A percentile compares a stretch with the other conserved stretches of the same genome.
phyloP scores from a whole-genome alignment of 2,329 filamentous ascomycete genomes.

The Gliomastix tumulicola region DNA sequence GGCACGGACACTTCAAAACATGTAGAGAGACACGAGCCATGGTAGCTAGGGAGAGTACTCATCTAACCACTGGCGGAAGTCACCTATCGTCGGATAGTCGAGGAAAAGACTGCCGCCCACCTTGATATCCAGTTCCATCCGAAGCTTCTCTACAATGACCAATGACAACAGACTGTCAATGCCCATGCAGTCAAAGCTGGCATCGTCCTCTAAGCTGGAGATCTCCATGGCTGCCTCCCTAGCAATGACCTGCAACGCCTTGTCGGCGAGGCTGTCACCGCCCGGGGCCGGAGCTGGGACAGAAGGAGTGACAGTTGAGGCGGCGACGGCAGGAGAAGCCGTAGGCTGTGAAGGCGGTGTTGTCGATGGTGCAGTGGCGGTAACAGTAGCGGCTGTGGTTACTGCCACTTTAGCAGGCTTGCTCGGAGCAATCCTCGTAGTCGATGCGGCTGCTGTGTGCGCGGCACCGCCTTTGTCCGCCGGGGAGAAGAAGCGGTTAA shows the following conservation, averaged over 20 bases:
- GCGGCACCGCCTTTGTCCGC: slow-evolving; percentile 13
- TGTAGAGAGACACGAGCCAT: no score
- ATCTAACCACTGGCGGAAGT: slow-evolving; percentile 38
- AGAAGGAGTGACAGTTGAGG: no score
- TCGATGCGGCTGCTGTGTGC: no score
- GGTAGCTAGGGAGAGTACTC: slow-evolving; percentile 11
- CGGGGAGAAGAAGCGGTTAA: slow-evolving; percentile 57
- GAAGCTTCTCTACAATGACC: slow-evolving; percentile 46
- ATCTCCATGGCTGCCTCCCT: not conserved
- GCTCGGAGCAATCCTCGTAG: no score
- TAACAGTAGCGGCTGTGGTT: no score
- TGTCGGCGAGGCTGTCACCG: not conserved
- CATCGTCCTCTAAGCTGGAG: slow-evolving; percentile 11
- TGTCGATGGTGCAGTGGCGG: slow-evolving; percentile 13
- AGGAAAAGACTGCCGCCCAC: slow-evolving; percentile 44
- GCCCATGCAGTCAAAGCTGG: slow-evolving; percentile 47
- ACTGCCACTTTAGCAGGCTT: no score
- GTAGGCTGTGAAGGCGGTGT: not conserved
- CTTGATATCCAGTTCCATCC: slow-evolving; percentile 48
- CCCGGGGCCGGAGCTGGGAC: not conserved
- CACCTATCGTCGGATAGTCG: slow-evolving; percentile 45
- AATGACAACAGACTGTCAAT: slow-evolving; percentile 55
- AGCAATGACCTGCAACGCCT: not conserved
- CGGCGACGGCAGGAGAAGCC: no score
- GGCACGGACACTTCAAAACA: no score